Evolutionary conservation across 768 basidiomycete species (phyloP).

Genomic region (Mycena floridula): DNA sequence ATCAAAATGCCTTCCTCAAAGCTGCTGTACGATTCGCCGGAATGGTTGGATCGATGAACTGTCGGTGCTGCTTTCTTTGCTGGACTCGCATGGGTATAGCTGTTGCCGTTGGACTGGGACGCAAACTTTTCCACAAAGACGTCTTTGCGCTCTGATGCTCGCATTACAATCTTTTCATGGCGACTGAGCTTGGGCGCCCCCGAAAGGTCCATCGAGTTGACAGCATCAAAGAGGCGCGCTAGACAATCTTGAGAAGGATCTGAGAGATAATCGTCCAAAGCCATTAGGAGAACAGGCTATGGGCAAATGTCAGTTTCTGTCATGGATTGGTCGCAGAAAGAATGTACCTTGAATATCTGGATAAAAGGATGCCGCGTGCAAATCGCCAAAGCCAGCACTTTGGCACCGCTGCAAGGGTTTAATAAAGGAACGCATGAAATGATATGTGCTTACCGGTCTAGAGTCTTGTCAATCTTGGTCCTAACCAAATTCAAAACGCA

Average conservation of each 20-base stretch:
- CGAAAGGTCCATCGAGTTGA: slow-evolving; percentile 88
- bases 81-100: not conserved
- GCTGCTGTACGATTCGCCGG: slow-evolving; percentile 58
- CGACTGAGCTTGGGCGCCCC: slow-evolving; percentile 72
- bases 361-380: slow-evolving; percentile 77
- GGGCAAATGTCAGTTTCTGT: not conserved
- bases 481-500: slow-evolving; percentile 76
- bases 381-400: slow-evolving; percentile 78
- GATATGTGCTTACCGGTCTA: slow-evolving; percentile 43
- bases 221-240: slow-evolving; percentile 83
- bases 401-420: slow-evolving; percentile 50
- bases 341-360: slow-evolving; percentile 67
- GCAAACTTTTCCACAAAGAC: slow-evolving; percentile 82
- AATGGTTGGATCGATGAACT: slow-evolving; percentile 28
- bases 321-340: not conserved
- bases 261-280: slow-evolving; percentile 91
- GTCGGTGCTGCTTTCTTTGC: slow-evolving; percentile 7
- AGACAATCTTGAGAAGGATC: slow-evolving; percentile 89
- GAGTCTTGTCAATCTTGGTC: slow-evolving; percentile 69
- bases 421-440: not conserved
- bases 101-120: slow-evolving; percentile 1
- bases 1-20: slow-evolving; percentile 64
- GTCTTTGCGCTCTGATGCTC: slow-evolving; percentile 86
- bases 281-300: slow-evolving; percentile 88
- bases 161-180: slow-evolving; percentile 83